These are phyloP conservation scores for Piromyces sp. DNA, from an alignment of 192 early-diverging fungal genomes.

Conservation along the genomic window DNA sequence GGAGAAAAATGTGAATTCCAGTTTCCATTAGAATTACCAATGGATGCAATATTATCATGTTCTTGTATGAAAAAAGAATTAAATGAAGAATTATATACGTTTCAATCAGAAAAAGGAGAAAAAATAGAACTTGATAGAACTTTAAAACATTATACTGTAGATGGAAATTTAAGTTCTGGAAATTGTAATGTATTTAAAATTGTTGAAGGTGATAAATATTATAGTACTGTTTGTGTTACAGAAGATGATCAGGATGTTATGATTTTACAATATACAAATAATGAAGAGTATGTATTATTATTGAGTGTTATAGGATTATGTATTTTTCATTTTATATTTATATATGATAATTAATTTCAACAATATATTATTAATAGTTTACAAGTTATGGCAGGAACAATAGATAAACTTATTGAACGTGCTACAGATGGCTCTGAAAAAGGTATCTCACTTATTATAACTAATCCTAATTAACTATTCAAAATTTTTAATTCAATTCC, in stretches of 20 bases:
- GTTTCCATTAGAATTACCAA: neutral
- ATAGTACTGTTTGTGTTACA: slow-evolving; percentile 21
- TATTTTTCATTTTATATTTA: too few relatives aligned
- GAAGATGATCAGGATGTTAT: slow-evolving; percentile 29
- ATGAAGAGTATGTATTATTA: slow-evolving; percentile 17
- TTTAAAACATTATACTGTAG: neutral
- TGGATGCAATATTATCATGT: neutral
- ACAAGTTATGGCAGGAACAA: slow-evolving; percentile 28
- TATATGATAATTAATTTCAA: too few relatives aligned
- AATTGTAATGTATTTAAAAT: neutral
- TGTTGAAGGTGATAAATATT: slow-evolving; percentile 19
- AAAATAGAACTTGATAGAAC: neutral
- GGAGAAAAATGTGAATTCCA: neutral
- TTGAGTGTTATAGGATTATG: too few relatives aligned
- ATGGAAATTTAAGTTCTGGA: neutral
- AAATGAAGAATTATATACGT: neutral
- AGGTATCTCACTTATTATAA: too few relatives aligned
- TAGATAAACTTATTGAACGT: slow-evolving; percentile 27
- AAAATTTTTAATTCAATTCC: too few relatives aligned
- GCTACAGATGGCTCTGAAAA: slow-evolving; percentile 20
- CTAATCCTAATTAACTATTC: too few relatives aligned
- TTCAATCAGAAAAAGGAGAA: neutral
- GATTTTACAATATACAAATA: slow-evolving; percentile 15
- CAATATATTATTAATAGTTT: slow-evolving; percentile 9
- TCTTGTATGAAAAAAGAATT: neutral